phyloP scores from a whole-genome alignment of 2,329 filamentous ascomycete species.

The Ceratocystis smalleyi region DNA sequence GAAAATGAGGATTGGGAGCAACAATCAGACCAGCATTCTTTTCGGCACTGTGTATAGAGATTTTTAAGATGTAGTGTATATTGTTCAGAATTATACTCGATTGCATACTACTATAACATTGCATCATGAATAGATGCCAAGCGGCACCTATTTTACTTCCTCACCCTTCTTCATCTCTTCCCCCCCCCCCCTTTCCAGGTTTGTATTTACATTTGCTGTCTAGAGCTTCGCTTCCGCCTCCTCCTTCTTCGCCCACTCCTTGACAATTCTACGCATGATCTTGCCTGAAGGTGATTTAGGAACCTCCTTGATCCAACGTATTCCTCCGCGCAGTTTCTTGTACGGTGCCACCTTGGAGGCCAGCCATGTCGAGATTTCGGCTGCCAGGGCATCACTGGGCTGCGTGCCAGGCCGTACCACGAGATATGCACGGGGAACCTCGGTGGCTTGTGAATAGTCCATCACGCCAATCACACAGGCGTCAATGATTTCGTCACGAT shows the following conservation, averaged over 20 bases:
- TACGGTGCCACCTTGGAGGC: constrained; percentile 46
- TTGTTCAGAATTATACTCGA: too few relatives aligned
- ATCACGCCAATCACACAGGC: constrained; percentile 49
- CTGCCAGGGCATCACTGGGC: constrained; percentile 23
- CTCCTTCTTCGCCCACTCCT: constrained; percentile 26
- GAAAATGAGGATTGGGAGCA: not conserved
- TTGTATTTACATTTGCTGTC: not conserved
- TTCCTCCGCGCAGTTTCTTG: constrained; percentile 56
- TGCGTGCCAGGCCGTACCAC: constrained; percentile 26
- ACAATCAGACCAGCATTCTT: not conserved
- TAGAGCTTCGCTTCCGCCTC: constrained; percentile 26
- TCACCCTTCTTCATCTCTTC: not conserved
- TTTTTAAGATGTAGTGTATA: too few relatives aligned
- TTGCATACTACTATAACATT: not conserved
- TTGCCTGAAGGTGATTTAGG: constrained; percentile 51
- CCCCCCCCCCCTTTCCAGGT: not conserved
- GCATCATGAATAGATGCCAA: not conserved
- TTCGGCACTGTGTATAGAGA: too few relatives aligned
- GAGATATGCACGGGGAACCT: constrained; percentile 43
- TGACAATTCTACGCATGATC: constrained; percentile 35
- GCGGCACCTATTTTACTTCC: not conserved
- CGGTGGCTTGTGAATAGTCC: constrained; percentile 45
- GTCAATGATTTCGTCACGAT: constrained; percentile 34
- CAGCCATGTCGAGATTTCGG: constrained; percentile 27
- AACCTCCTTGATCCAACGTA: constrained; percentile 50